Base-by-base conservation (phyloP, 768 basidiomycete genomes). In the Trametes punicea region DNA sequence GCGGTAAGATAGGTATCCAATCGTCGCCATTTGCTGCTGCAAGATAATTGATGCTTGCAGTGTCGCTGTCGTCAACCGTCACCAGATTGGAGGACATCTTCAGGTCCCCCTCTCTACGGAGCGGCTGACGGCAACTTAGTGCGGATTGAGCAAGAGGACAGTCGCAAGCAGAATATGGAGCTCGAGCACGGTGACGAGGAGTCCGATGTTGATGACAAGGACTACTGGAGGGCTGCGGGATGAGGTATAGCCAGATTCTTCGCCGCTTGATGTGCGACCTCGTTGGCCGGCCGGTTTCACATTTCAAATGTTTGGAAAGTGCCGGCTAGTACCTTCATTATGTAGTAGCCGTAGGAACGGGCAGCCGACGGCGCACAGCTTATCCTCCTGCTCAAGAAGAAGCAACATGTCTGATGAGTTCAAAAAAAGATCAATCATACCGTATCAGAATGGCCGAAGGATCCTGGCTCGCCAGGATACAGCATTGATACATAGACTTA, bases 11-110 rank as follows among this genome's bases (percentile, higher is more conserved):
- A 2, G 20, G 10, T 2, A 26, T 4, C 51, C 51, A 53, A 16
- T 6, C 2, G 9, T 13, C 0, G 23, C 15, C 20, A 34, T 49
- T 29, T 9, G 38, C 2, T 1, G 39, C 2, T 16, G 7, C 2
- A 2, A 9, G 15, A 36, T 53, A 53, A 6, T 29, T 25, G 23
- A 36, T 25, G 16, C 45, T 29, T 21, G 21, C 11, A 10, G 15
- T 23, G 29, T 44, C 51, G 21, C 13, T 11, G 21, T 53, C 27
- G 33, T 53, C 42, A 6, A 45, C 51, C 2, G 51, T 45, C 6
- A 53, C 42, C 31, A 53, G 41, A 29, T 44, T 42, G 15, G 51
- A 40, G 15, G 49, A 23, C 48, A 38, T 39, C 36, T n/a, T 38
- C 48, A n/a, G 27, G 21, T 6, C 25, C 27, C 13, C 4, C 16